Evolutionary conservation across 352 stramenopile genomes (phyloP), one percentile per base, ranked within the genome.

Genomic region (Elongisporangium undulatum): DNA sequence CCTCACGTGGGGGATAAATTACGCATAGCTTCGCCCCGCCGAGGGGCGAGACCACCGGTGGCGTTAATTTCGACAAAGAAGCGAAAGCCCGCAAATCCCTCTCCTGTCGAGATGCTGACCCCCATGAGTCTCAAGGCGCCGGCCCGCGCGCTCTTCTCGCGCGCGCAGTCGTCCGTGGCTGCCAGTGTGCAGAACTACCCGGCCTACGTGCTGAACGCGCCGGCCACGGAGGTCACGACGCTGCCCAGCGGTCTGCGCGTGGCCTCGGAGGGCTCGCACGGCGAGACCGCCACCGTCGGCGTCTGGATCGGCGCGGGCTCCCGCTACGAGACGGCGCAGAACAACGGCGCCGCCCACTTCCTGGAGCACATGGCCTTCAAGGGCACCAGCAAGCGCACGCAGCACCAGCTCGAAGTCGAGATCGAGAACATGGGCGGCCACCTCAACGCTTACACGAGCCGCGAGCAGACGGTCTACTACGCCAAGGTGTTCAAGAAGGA

Each of bases 301-400:
- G 94, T 99, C 38, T 99, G 92, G 86, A 98, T 99, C 67, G 95
- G 98, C 72, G 90, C 95, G 9, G 96, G 96, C 59, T 98, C 85
- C 54, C 89, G 98, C 59, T 99, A 99, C 78, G 98, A 99, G 89
- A 99, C 96, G 2, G 84, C 80, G 19, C 70, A 95, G 66, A 99
- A 99, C 85, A 99, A 99, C 73, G 98, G 98, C 59, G 95, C 97
- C 6, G 97, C 97, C 16, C 98, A 99, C 80, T 99, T 99, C 71
- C 64, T 99, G 57, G 98, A 99, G 87, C 98, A 99, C 86, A 99
- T 99, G 96, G 94, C 97, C 51, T 99, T 99, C 86, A 99, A 99
- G 82, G 98, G 98, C 68, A 99, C 98, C 38, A 72, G 72, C 34
- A 97, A 96, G 67, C 85, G 98, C 60, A 99, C 92, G 51, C 97